A percentile compares a stretch with the other conserved stretches of the same genome.
phyloP scores from a whole-genome alignment of 176 grass and related monocot species.

The Avena atlantica region DNA sequence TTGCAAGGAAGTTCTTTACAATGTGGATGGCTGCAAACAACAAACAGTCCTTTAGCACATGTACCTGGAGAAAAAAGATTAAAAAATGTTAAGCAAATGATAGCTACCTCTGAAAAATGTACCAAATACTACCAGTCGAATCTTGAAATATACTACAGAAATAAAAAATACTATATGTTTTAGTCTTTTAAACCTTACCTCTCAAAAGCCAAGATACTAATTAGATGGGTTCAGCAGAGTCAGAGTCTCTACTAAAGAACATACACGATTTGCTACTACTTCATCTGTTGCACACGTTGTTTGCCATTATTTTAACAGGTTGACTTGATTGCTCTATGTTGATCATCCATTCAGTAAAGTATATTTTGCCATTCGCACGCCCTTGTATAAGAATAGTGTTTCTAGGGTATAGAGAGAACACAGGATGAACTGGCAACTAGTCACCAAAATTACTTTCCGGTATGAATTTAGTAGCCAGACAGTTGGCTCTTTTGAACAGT shows the following conservation, averaged over 20 bases:
- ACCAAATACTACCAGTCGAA: background rate
- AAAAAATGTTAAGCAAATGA: constrained; percentile 15
- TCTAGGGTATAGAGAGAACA: background rate
- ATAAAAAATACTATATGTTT: background rate
- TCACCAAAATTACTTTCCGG: background rate
- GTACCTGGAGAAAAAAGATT: constrained; percentile 42
- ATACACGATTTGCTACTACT: background rate
- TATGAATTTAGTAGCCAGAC: background rate
- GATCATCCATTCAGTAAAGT: background rate
- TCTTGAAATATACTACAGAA: constrained; percentile 29
- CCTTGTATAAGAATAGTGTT: background rate
- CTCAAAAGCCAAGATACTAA: background rate
- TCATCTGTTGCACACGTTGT: background rate
- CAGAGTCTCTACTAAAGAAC: background rate
- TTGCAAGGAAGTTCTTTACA: constrained; percentile 90
- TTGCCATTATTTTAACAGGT: background rate
- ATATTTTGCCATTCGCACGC: background rate
- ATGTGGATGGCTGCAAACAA: constrained; percentile 87
- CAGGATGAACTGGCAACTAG: background rate
- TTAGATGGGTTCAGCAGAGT: constrained; percentile 2
- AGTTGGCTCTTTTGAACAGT: background rate
- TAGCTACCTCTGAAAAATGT: background rate
- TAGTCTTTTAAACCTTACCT: background rate
- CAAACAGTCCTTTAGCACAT: constrained; percentile 50
- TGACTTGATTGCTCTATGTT: constrained; percentile 23